These are phyloP conservation scores for Cryptococcus sp. DNA, from an alignment of 1,284 basidiomycete species.

Conservation along the genomic window DNA sequence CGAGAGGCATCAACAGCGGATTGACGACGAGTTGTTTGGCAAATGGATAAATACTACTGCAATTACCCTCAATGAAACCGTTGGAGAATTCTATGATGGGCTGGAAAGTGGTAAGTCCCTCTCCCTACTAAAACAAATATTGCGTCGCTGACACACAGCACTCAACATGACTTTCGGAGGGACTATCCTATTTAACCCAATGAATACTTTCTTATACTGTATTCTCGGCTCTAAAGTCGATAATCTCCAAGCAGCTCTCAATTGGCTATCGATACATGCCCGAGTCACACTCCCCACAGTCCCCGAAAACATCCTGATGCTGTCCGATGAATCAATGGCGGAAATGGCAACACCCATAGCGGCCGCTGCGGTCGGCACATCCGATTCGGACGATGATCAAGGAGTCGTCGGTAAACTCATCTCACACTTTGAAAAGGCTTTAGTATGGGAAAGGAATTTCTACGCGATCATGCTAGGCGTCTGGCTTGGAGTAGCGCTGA, in stretches of 20 bases:
- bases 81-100: slow-evolving; percentile 52
- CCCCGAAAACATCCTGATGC: slow-evolving; percentile 66
- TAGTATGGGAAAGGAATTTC: slow-evolving; percentile 75
- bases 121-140: slow-evolving; percentile 4
- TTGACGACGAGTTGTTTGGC: slow-evolving; percentile 83
- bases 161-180: slow-evolving; percentile 72
- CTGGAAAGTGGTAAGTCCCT: slow-evolving; percentile 40
- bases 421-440: slow-evolving; percentile 62
- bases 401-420: slow-evolving; percentile 73
- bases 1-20: slow-evolving; percentile 61
- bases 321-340: slow-evolving; percentile 64
- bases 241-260: slow-evolving; percentile 79
- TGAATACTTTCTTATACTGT: slow-evolving; percentile 84
- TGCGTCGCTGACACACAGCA: slow-evolving; percentile 10
- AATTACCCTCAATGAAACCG: slow-evolving; percentile 66
- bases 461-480: slow-evolving; percentile 75
- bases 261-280: slow-evolving; percentile 86
- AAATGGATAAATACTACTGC: slow-evolving; percentile 89
- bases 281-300: slow-evolving; percentile 70
- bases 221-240: slow-evolving; percentile 84
- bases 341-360: slow-evolving; percentile 75
- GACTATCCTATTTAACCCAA: slow-evolving; percentile 71
- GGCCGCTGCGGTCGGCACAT: slow-evolving; percentile 68
- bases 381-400: slow-evolving; percentile 48
- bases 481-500: slow-evolving; percentile 54